Percentiles rank a stretch among this genome's conserved stretches.
Evolutionary conservation across 495 filamentous ascomycete genomes (phyloP).

Genomic region (Aspergillus wentii): DNA sequence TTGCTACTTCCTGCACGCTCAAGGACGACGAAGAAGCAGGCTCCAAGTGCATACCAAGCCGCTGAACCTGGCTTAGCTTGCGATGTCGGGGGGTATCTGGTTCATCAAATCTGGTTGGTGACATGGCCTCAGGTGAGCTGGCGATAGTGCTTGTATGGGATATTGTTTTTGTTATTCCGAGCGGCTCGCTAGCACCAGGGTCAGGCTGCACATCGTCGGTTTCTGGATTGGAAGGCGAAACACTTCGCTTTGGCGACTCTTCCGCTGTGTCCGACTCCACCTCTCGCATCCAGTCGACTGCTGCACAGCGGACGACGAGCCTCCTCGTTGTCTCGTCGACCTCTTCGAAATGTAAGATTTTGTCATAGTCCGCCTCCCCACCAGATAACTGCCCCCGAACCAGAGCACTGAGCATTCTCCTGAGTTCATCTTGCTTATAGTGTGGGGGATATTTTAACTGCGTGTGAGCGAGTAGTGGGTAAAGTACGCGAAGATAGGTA

Average conservation of each 20-base stretch:
- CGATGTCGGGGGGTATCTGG: conserved; percentile 13
- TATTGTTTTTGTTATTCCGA: conserved; percentile 26
- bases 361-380: conserved; percentile 28
- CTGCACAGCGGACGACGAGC: conserved; percentile 74
- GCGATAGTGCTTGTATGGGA: conserved; percentile 40
- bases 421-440: conserved; percentile 88
- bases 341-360: conserved; percentile 78
- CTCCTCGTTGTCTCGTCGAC: conserved; percentile 85
- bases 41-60: conserved; percentile 45
- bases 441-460: conserved; percentile 79
- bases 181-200: conserved; percentile 17
- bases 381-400: conserved; percentile 34
- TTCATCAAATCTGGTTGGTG: conserved; percentile 21
- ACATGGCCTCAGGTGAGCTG: conserved; percentile 23
- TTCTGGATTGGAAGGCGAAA: no score
- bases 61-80: conserved; percentile 21
- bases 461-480: conserved; percentile 84
- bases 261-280: conserved; percentile 21
- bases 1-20: conserved; percentile 73
- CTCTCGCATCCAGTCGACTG: conserved; percentile 74
- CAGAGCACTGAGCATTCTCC: conserved; percentile 67
- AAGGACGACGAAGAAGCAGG: conserved; percentile 45
- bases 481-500: conserved; percentile 95
- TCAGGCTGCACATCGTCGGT: no score
- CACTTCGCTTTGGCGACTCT: not conserved